Conservation (phyloP, 2,329 filamentous ascomycete genomes). For the Aspergillus sp. region DNA sequence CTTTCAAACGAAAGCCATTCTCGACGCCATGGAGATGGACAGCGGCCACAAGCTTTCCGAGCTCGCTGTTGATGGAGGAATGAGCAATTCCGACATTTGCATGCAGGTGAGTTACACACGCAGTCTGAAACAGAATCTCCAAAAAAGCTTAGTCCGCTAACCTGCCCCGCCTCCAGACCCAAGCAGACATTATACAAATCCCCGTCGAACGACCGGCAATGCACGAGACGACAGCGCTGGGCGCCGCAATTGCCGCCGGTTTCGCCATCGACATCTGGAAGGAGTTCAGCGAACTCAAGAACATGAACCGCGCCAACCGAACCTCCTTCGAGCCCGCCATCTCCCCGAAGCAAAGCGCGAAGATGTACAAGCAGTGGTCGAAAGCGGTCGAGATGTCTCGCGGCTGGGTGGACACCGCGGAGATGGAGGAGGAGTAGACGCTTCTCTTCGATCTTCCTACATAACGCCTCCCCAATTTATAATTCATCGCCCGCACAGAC, state of each 20-base stretch:
- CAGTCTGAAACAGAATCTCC: neutral
- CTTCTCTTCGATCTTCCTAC: neutral
- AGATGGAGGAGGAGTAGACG: slow-evolving; percentile 30
- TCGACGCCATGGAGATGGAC: slow-evolving; percentile 89
- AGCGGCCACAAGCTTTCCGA: slow-evolving; percentile 74
- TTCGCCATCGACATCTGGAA: slow-evolving; percentile 81
- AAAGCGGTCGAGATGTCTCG: slow-evolving; percentile 79
- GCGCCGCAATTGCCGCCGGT: slow-evolving; percentile 87
- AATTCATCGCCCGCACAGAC: neutral
- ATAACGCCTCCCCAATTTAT: neutral
- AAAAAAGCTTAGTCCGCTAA: slow-evolving; percentile 19
- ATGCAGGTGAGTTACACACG: slow-evolving; percentile 67
- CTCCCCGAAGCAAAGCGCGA: slow-evolving; percentile 59
- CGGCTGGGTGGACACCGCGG: slow-evolving; percentile 61
- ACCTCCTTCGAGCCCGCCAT: slow-evolving; percentile 73
- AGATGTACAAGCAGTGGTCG: slow-evolving; percentile 73
- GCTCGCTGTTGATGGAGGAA: slow-evolving; percentile 84
- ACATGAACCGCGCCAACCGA: slow-evolving; percentile 72
- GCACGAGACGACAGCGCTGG: slow-evolving; percentile 88
- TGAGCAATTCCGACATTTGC: slow-evolving; percentile 84
- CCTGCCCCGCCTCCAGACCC: slow-evolving; percentile 57
- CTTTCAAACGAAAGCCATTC: slow-evolving; percentile 89
- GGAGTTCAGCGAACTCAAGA: slow-evolving; percentile 71
- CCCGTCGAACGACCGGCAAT: slow-evolving; percentile 82
- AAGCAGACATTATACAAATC: slow-evolving; percentile 84